Conservation (phyloP, 2,329 filamentous ascomycete genomes). For the Pseudogymnoascus sp. region DNA sequence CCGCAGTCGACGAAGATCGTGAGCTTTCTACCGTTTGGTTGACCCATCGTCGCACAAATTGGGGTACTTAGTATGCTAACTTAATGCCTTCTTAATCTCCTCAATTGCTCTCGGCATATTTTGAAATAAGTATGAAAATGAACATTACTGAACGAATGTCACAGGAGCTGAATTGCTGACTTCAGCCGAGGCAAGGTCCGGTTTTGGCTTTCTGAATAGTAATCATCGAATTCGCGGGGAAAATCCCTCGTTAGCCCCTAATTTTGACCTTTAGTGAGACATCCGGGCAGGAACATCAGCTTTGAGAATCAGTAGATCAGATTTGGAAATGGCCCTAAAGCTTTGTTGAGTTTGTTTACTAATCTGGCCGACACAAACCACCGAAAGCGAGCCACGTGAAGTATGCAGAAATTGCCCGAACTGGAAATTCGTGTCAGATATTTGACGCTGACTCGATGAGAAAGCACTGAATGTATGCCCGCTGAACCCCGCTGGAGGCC, state of each 20-base stretch:
- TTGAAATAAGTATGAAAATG: neutral
- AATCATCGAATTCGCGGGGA: neutral
- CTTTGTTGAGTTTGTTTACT: neutral
- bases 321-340: neutral
- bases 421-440: too few species aligned
- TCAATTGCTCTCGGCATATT: too few species aligned
- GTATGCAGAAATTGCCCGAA: too few species aligned
- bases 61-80: neutral
- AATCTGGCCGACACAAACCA: neutral
- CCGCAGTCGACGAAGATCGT: conserved; percentile 16
- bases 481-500: too few species aligned
- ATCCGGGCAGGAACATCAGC: neutral
- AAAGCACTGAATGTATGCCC: too few species aligned
- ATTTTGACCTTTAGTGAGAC: neutral
- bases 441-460: too few species aligned
- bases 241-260: neutral
- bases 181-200: neutral
- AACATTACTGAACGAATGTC: neutral
- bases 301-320: neutral
- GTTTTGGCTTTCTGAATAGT: neutral
- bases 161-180: neutral
- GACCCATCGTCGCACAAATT: neutral
- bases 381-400: too few species aligned
- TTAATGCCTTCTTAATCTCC: neutral
- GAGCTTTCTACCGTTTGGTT: neutral